Conservation (phyloP, 2,329 filamentous ascomycete genomes). For the Sphaerulina musiva region DNA sequence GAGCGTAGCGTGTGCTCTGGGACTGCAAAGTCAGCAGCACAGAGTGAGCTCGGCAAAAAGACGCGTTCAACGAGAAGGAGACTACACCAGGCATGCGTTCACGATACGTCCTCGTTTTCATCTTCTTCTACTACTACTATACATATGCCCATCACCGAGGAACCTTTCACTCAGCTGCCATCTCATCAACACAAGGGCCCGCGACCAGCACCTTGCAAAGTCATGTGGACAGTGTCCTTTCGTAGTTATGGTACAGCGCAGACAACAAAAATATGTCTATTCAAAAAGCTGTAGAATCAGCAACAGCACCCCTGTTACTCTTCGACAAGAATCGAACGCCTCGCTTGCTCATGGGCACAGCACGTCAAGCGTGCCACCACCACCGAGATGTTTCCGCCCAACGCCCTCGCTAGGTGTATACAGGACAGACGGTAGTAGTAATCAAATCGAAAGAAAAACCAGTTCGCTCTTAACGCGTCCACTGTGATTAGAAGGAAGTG, state of each 20-base stretch:
- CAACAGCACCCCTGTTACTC: background rate
- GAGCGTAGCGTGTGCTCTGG: too few species aligned
- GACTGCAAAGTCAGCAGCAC: too few species aligned
- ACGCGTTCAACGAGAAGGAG: background rate
- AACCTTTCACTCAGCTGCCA: background rate
- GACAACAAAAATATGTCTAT: background rate
- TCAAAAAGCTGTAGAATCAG: background rate
- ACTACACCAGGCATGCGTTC: background rate
- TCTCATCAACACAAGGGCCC: background rate
- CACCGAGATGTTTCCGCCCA: background rate
- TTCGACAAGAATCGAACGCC: slow-evolving; percentile 8
- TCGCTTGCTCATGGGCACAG: slow-evolving; percentile 3
- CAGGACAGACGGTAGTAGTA: slow-evolving; percentile 5
- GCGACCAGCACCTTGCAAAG: background rate
- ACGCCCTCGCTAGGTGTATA: slow-evolving; percentile 3
- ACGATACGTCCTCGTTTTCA: background rate
- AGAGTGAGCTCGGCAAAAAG: too few species aligned
- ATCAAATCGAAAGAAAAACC: slow-evolving; percentile 1
- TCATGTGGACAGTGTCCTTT: background rate
- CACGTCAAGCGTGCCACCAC: background rate
- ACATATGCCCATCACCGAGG: background rate
- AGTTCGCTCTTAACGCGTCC: slow-evolving; percentile 2
- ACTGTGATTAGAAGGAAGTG: background rate
- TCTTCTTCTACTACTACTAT: background rate
- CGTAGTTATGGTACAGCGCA: background rate